Conservation (phyloP, 2,329 filamentous ascomycete species). For the Colletotrichum salicis region DNA sequence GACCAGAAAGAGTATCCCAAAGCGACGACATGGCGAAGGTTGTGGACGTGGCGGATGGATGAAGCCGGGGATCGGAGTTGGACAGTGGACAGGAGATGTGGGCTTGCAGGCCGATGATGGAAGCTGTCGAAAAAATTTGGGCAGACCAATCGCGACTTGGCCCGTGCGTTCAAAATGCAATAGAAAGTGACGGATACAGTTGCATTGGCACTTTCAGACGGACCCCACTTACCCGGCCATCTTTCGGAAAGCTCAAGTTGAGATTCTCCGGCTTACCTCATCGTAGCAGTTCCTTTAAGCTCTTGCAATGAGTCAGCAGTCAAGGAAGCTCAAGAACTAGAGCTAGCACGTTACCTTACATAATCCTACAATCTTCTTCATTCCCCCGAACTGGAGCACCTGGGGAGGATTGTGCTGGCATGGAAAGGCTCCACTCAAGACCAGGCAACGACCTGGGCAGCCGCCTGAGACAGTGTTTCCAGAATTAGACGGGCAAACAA, state of each 20-base stretch:
- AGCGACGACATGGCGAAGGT: constrained; percentile 62
- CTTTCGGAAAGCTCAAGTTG: constrained; percentile 10
- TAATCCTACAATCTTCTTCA: not conserved
- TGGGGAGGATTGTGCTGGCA: too few relatives aligned
- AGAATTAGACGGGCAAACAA: not conserved
- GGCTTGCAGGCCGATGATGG: constrained; percentile 34
- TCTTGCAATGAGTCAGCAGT: constrained; percentile 2
- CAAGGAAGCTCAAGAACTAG: too few relatives aligned
- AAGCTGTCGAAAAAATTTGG: constrained; percentile 38
- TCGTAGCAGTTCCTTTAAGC: constrained; percentile 1
- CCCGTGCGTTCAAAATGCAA: constrained; percentile 27
- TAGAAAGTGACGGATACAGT: constrained; percentile 25
- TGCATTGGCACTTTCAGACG: constrained; percentile 9
- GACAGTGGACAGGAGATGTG: constrained; percentile 18
- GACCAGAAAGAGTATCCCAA: constrained; percentile 71
- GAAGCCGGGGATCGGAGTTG: constrained; percentile 29
- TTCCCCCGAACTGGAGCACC: not conserved
- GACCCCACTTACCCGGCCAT: constrained; percentile 24
- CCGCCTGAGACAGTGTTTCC: not conserved
- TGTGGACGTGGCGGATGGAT: constrained; percentile 24
- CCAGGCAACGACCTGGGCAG: not conserved
- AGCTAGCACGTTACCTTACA: not conserved
- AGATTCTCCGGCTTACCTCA: constrained; percentile 24
- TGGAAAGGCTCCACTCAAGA: not conserved
- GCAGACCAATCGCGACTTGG: constrained; percentile 36